A percentile compares a stretch with the other conserved stretches of the same genome.
Evolutionary conservation across 2,329 filamentous ascomycete genomes (phyloP).

Genomic region (Colletotrichum lupini): DNA sequence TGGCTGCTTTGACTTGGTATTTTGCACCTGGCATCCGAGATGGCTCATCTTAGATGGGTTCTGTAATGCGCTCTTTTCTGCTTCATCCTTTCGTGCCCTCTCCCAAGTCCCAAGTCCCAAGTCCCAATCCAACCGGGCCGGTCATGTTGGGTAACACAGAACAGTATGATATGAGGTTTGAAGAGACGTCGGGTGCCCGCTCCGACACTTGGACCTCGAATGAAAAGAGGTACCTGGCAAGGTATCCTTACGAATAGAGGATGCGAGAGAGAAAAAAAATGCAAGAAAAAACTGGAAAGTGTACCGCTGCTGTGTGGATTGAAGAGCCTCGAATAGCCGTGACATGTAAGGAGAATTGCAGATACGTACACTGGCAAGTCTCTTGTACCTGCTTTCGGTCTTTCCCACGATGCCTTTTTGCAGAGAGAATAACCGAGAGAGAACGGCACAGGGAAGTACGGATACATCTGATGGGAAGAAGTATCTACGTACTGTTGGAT

Average conservation of each 20-base stretch:
- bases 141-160: not conserved
- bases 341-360: conserved; percentile 3
- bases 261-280: not conserved
- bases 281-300: not conserved
- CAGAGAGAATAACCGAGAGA: not conserved
- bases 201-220: conserved; percentile 18
- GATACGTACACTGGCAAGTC: not conserved
- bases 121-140: conserved; percentile 20
- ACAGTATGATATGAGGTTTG: no score
- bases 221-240: not conserved
- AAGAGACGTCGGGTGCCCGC: conserved; percentile 14
- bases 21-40: conserved; percentile 4
- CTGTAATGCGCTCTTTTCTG: no score
- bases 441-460: no score
- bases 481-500: not conserved
- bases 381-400: not conserved
- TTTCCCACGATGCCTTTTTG: not conserved
- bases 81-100: no score
- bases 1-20: not conserved
- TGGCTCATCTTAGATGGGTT: not conserved
- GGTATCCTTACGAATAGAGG: no score
- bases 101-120: not conserved
- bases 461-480: not conserved
- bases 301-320: conserved; percentile 20
- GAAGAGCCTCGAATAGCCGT: conserved; percentile 36